A percentile compares a stretch with the other conserved stretches of the same genome.
phyloP scores from a whole-genome alignment of 2,329 filamentous ascomycete species.

The Gliomastix tumulicola region DNA sequence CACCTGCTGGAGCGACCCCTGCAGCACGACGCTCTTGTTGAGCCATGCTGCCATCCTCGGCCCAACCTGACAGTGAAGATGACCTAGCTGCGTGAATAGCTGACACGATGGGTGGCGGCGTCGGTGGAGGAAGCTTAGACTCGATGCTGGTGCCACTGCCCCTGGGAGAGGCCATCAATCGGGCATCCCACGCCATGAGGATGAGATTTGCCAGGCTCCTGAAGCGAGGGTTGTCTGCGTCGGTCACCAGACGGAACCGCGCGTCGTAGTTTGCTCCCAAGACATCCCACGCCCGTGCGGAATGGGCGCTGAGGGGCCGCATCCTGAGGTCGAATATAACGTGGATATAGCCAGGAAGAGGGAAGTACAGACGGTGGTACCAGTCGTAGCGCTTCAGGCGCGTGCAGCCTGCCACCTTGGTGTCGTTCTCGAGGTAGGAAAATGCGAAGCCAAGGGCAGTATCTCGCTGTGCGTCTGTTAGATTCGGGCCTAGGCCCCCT shows the following conservation, averaged over 20 bases:
- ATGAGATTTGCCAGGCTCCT: constrained; percentile 33
- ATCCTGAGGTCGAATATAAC: constrained; percentile 19
- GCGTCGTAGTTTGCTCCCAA: constrained; percentile 38
- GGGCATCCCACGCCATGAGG: constrained; percentile 45
- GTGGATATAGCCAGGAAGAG: constrained; percentile 30
- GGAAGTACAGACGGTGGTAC: constrained; percentile 27
- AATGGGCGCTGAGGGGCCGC: constrained; percentile 43
- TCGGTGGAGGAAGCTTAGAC: no score
- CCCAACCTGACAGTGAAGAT: no score
- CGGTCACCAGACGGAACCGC: constrained; percentile 43
- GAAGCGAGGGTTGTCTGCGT: constrained; percentile 32
- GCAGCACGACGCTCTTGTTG: no score
- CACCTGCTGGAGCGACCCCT: no score
- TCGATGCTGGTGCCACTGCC: neutral
- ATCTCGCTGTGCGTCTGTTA: constrained; percentile 19
- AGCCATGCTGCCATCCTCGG: neutral
- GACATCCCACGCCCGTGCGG: constrained; percentile 45
- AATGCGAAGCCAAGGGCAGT: constrained; percentile 20
- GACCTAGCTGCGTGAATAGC: no score
- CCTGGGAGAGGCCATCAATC: constrained; percentile 11
- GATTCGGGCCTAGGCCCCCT: neutral
- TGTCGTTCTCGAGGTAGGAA: constrained; percentile 27
- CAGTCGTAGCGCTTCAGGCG: constrained; percentile 25
- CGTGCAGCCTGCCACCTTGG: constrained; percentile 18
- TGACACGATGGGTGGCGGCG: no score